Evolutionary conservation across 345 rosid species (phyloP), one percentile per base, ranked within the genome.

Genomic region (Bruguiera sexangula): DNA sequence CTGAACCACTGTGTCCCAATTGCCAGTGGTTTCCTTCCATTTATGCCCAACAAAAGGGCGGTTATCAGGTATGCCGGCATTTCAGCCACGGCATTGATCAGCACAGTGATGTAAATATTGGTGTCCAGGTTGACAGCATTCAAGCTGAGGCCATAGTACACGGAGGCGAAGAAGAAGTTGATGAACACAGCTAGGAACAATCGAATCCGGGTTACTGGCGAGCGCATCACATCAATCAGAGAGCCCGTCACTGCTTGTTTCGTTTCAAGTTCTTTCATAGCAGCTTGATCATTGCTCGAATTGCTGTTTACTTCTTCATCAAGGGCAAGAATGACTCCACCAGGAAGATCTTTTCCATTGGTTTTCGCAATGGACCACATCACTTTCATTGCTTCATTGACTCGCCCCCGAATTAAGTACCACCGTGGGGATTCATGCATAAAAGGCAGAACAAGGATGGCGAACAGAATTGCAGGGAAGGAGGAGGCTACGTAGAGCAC

Each of bases 131-230:
- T 94, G 16, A 86, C 93, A 15, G 89, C 96, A 48, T 94, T 94
- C 48, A 94, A 82, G 81, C 95, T 89, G 15, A 94, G 78, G n/a
- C 98, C 98, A 31, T 94, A 94, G 82, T 94, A 94, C 16, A 94
- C 97, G 6, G 89, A 76, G 0, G 98, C 81, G 76, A 88, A 84
- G 2, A 82, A 69, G 81, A 94, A 94, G 69, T 85, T 94, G 54
- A 89, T 88, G 24, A 71, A 82, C 15, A 87, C 84, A 0, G 95
- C 68, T 62, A 94, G 51, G 65, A 86, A 19, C 24, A 94, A 73
- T 3, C 98, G 87, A 18, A 81, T 48, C 4, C 97, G 83, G 0
- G 87, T 91, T 10, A 87, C 29, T 20, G 95, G 90, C 3, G 97
- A 85, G 31, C 53, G 63, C 3, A 94, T 60, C 37, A 89, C 97